Percentiles rank a stretch among this genome's conserved stretches.
These are phyloP conservation scores for Starmerella bombicola DNA, from an alignment of 805 yeast genomes.

Conservation along the genomic window DNA sequence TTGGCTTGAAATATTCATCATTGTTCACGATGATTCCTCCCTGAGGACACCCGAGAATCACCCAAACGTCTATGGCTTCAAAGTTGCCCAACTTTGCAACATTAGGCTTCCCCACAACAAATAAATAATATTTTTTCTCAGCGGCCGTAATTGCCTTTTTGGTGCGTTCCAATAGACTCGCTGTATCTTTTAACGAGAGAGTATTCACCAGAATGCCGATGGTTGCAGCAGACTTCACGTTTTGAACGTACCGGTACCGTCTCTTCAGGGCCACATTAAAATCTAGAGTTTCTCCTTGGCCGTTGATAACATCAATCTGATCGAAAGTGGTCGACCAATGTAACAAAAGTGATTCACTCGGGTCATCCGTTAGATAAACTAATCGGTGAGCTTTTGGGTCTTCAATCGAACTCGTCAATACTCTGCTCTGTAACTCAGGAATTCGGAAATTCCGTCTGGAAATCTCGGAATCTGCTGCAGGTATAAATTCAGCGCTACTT, in stretches of 20 bases:
- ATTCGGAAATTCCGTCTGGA: background rate
- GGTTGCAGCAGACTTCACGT: slow-evolving; percentile 84
- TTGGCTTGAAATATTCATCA: slow-evolving; percentile 69
- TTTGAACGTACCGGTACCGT: slow-evolving; percentile 73
- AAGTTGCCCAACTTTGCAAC: slow-evolving; percentile 95
- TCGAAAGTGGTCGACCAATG: slow-evolving; percentile 60
- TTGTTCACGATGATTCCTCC: slow-evolving; percentile 82
- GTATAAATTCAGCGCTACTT: slow-evolving; percentile 16
- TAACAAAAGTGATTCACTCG: slow-evolving; percentile 68
- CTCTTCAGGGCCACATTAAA: slow-evolving; percentile 66
- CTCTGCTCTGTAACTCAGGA: slow-evolving; percentile 16
- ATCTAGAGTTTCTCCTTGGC: slow-evolving; percentile 4
- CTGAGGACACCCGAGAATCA: slow-evolving; percentile 85
- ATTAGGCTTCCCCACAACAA: slow-evolving; percentile 96
- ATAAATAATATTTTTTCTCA: slow-evolving; percentile 83
- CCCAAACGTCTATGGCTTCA: slow-evolving; percentile 90
- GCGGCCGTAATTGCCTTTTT: slow-evolving; percentile 51
- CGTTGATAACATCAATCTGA: slow-evolving; percentile 4
- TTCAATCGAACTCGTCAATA: slow-evolving; percentile 3
- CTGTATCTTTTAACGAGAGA: slow-evolving; percentile 64
- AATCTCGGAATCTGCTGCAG: slow-evolving; percentile 3
- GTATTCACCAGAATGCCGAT: slow-evolving; percentile 87
- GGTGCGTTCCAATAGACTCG: slow-evolving; percentile 49
- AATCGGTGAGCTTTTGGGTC: slow-evolving; percentile 3
- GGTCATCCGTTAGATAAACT: slow-evolving; percentile 33